These are phyloP conservation scores for Globisporangium perplexum DNA, from an alignment of 352 stramenopile genomes.

Conservation along the genomic window DNA sequence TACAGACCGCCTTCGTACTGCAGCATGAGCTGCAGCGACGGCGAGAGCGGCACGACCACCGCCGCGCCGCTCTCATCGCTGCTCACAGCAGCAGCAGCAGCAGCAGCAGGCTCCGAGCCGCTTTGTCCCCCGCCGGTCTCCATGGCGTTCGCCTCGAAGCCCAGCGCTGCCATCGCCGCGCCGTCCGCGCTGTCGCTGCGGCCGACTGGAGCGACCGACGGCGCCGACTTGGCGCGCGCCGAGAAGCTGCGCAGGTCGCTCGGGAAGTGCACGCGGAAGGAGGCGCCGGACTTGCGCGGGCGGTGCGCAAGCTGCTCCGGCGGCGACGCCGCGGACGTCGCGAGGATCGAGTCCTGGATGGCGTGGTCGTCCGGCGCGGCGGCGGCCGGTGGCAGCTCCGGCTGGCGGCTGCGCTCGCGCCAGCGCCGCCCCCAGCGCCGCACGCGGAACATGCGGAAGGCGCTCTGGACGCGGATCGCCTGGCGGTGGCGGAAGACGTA, in stretches of 20 bases:
- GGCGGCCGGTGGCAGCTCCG: not conserved
- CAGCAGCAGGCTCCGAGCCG: too few relatives aligned
- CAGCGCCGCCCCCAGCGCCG: constrained; percentile 12
- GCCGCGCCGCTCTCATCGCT: not conserved
- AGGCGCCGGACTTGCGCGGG: constrained; percentile 2
- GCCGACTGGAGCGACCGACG: not conserved
- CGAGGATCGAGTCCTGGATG: constrained; percentile 13
- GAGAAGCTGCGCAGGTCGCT: not conserved
- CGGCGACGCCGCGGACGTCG: constrained; percentile 8
- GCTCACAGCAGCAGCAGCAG: too few relatives aligned
- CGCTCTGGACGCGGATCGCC: constrained; percentile 54
- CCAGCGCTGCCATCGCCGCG: not conserved
- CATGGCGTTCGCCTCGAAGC: not conserved
- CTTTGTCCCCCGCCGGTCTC: not conserved
- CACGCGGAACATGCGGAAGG: constrained; percentile 59
- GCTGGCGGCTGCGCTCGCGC: not conserved
- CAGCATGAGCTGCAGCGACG: constrained; percentile 8
- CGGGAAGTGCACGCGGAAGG: constrained; percentile 4
- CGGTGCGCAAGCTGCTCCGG: constrained; percentile 4
- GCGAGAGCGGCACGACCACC: not conserved
- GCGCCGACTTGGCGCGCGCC: constrained; percentile 1
- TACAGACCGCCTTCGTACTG: constrained; percentile 15
- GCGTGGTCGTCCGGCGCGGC: not conserved
- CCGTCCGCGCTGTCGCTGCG: not conserved
- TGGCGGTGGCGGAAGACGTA: constrained; percentile 63